Evolutionary conservation across 441 rosid species (phyloP), one percentile per base, ranked within the genome.

Genomic region (Codiaeum variegatum): DNA sequence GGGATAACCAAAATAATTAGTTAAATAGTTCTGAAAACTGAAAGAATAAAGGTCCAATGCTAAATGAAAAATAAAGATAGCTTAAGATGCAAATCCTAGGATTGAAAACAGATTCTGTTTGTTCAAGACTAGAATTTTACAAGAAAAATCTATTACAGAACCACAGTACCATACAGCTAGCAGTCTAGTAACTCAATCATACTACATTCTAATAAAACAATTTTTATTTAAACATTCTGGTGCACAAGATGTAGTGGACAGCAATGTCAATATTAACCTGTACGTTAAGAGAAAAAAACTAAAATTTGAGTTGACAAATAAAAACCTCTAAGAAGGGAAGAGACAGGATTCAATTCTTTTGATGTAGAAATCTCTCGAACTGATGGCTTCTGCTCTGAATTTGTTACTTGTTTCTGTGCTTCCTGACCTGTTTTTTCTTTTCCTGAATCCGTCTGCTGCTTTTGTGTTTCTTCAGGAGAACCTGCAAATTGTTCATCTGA

Each of bases 271-370:
- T 34, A 68, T 32, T 54, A 51, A 24, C 52, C 51, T 58, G 44
- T 40, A 28, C 15, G 29, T 6, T 54, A 54, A 73, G 54, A 24
- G 54, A 74, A 44, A 58, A 21, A 71, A 66, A 71, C 38, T 32
- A 63, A 16, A 70, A 69, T n/a, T 63, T 67, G 61, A 56, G 42
- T 64, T 67, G 55, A n/a, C 19, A 59, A 67, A 49, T 49, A 81
- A 84, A 80, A 75, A 94, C 97, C 88, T 74, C 56, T 73, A 73
- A 3, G 80, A 71, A 84, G 68, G 26, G 68, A 76, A 64, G 92
- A 81, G 56, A 79, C 56, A 40, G 46, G 71, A 28, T 36, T 67
- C 51, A 64, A 67, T 16, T 65, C 81, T 71, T 78, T 70, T 13
- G 78, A 69, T 66, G 18, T 70, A 23, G 77, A 78, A 60, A 78